These are phyloP conservation scores for Pseudocercospora musae DNA, from an alignment of 2,329 filamentous ascomycete genomes.

Conservation along the genomic window DNA sequence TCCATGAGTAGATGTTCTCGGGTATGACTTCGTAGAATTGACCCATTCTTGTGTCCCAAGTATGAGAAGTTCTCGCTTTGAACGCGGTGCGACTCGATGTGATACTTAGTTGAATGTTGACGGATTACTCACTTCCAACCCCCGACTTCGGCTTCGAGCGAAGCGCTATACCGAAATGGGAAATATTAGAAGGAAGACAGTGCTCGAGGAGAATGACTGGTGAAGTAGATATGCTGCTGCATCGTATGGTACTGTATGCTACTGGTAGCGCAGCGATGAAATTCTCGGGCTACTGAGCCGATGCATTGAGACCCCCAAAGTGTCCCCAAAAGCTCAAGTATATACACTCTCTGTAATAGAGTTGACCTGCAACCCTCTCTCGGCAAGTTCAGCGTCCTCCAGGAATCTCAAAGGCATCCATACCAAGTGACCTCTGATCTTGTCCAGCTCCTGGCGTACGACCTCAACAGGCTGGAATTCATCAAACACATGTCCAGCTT, in stretches of 20 bases:
- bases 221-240: no score
- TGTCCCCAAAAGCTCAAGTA: conserved; percentile 46
- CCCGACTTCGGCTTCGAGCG: not conserved
- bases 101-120: not conserved
- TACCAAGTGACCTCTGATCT: conserved; percentile 79
- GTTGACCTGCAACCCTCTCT: conserved; percentile 83
- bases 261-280: no score
- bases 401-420: conserved; percentile 94
- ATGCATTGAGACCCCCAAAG: not conserved
- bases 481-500: conserved; percentile 84
- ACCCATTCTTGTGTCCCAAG: conserved; percentile 42
- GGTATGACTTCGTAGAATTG: conserved; percentile 46
- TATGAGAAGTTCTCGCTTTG: not conserved
- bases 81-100: not conserved
- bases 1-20: conserved; percentile 40
- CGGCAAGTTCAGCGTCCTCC: conserved; percentile 81
- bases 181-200: not conserved
- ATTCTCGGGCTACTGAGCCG: no score
- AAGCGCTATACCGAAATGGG: not conserved
- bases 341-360: conserved; percentile 83
- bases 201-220: no score
- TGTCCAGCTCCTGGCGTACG: conserved; percentile 70
- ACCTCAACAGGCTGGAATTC: conserved; percentile 69
- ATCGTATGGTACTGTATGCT: no score
- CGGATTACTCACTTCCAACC: not conserved